Evolutionary conservation across 768 basidiomycete genomes (phyloP).

Genomic region (Lactifluus rugatus): DNA sequence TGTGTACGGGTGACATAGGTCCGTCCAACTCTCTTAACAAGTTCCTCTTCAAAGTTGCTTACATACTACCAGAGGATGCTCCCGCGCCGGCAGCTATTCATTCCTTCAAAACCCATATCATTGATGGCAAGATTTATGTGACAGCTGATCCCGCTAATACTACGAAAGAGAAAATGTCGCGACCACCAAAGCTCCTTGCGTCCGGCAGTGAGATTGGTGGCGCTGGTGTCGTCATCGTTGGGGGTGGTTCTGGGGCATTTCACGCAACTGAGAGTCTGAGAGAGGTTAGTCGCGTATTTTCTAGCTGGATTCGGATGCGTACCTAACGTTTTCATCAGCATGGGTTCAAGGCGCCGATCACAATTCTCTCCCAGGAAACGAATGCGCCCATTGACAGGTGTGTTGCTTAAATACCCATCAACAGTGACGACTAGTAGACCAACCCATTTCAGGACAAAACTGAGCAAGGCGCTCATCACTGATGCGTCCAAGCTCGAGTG

Average conservation of each 20-base stretch:
- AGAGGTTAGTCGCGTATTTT: conserved; percentile 44
- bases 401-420: neutral
- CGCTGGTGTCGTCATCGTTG: conserved; percentile 71
- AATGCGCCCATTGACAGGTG: conserved; percentile 81
- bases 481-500: conserved; percentile 73
- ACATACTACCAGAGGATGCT: conserved; percentile 57
- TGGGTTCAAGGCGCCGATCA: conserved; percentile 69
- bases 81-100: conserved; percentile 76
- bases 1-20: conserved; percentile 78
- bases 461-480: conserved; percentile 77
- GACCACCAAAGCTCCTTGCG: conserved; percentile 47
- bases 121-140: conserved; percentile 68
- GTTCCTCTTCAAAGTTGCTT: conserved; percentile 20
- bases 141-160: conserved; percentile 57
- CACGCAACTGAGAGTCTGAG: conserved; percentile 72
- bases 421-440: neutral
- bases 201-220: conserved; percentile 38
- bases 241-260: conserved; percentile 75
- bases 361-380: conserved; percentile 67
- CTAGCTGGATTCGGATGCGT: neutral
- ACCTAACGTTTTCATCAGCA: conserved; percentile 35
- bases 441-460: conserved; percentile 52
- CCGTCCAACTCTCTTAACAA: conserved; percentile 14
- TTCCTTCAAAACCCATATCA: conserved; percentile 59
- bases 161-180: conserved; percentile 54